Evolutionary conservation across 1,284 basidiomycete species (phyloP).

Genomic region (Trametes pubescens): DNA sequence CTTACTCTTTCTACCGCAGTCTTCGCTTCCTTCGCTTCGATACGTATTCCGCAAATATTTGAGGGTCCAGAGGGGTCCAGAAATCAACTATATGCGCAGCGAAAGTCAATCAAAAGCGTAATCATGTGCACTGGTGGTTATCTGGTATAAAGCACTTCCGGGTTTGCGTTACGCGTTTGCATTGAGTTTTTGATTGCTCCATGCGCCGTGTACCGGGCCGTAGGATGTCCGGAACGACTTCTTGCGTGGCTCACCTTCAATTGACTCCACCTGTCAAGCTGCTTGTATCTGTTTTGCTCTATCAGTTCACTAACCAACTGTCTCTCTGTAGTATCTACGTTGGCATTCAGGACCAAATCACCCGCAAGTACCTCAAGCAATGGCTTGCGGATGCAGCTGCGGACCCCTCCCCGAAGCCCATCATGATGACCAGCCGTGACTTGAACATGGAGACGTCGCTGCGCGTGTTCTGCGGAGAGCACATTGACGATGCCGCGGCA

Average conservation of each 20-base stretch:
- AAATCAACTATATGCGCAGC: too few species aligned
- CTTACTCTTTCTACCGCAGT: not conserved
- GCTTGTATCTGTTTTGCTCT: not conserved
- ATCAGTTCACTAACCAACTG: not conserved
- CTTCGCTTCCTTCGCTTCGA: slow-evolving; percentile 3
- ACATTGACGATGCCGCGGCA: slow-evolving; percentile 85
- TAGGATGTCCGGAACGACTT: not conserved
- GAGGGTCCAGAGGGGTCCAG: too few species aligned
- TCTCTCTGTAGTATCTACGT: slow-evolving; percentile 77
- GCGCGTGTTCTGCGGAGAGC: slow-evolving; percentile 92
- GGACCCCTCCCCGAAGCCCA: slow-evolving; percentile 62
- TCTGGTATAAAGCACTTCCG: too few species aligned
- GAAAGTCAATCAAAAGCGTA: too few species aligned
- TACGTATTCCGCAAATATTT: not conserved
- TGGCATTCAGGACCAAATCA: slow-evolving; percentile 85
- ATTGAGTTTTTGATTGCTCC: not conserved
- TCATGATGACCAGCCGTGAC: slow-evolving; percentile 93
- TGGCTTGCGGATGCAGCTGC: slow-evolving; percentile 73
- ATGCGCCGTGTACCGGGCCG: not conserved
- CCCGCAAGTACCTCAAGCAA: slow-evolving; percentile 77
- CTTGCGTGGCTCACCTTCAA: not conserved
- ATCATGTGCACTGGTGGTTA: too few species aligned
- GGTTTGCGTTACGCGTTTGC: too few species aligned
- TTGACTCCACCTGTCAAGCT: not conserved
- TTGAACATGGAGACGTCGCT: slow-evolving; percentile 99